Evolutionary conservation across 805 yeast species (phyloP), one percentile per base, ranked within the genome.

Genomic region (Lachancea meyersii): DNA sequence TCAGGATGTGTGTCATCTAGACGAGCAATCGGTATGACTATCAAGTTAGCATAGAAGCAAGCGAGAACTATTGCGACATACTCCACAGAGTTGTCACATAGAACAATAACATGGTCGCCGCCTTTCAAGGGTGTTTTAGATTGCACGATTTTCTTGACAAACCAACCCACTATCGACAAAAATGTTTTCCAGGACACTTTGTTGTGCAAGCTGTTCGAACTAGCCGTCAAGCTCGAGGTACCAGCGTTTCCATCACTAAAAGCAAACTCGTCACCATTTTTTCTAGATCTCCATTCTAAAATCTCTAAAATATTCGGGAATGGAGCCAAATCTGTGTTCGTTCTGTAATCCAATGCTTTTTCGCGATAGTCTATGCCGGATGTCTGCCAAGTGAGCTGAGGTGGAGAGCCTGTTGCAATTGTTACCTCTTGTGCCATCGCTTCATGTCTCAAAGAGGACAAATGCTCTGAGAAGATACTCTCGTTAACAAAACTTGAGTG

Each of bases 61-160:
- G 98, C 97, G 61, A 80, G 79, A 1, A 88, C 70, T 2, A 95
- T 86, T 22, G 86, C 77, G 4, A 82, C 77, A 55, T 77, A 91
- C 48, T 93, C 97, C 44, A 89, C 96, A 1, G 88, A 79, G 35
- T 91, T 75, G 0, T 95, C 82, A 58, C 86, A 88, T 81, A 88
- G 81, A 53, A 93, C 66, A 3, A 88, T 71, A 3, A 87, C 91
- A 48, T 72, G 69, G 41, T 83, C 85, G 0, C 95, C 95, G 2
- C 84, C 71, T 41, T 66, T 71, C 35, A 86, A 58, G 2, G 72
- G 68, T 1, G 78, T 73, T 61, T 86, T 89, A 34, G 67, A 62
- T n/a, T 76, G 83, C 27, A 81, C 68, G 41, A 93, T 72, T 55
- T 83, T 79, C 5, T 75, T 69, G 40, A 89, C 78, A 22, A 86